Evolutionary conservation across 202 grass and related monocot species (phyloP).

Genomic region (Eragrostis tef): DNA sequence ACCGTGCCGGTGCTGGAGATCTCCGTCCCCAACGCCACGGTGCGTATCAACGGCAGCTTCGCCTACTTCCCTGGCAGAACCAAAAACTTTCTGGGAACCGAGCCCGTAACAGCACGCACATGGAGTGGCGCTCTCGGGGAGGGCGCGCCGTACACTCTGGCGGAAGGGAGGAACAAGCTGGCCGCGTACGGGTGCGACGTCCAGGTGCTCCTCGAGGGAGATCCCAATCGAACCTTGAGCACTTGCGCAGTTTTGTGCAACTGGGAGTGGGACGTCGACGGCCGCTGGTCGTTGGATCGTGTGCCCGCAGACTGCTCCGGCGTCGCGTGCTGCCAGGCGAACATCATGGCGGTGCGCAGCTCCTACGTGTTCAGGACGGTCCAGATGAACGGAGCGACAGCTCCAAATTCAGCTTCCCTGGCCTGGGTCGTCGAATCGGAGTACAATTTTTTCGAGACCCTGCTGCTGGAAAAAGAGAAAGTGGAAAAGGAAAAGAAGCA

Average conservation of each 20-base stretch:
- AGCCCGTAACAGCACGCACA: not conserved
- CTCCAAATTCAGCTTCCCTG: fast-evolving
- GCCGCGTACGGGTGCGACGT: not conserved
- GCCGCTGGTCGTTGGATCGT: not conserved
- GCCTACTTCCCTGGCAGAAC: too few relatives aligned
- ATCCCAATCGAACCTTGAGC: not conserved
- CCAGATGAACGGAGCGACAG: not conserved
- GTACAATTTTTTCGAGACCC: too few relatives aligned
- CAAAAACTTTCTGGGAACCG: too few relatives aligned
- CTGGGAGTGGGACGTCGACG: too few relatives aligned
- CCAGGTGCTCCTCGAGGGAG: not conserved
- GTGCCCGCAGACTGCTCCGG: not conserved
- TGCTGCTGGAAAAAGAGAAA: too few relatives aligned
- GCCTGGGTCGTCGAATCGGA: not conserved
- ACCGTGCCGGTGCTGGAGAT: conserved; percentile 17
- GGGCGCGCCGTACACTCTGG: not conserved
- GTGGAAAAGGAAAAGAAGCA: too few relatives aligned
- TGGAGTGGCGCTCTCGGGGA: not conserved
- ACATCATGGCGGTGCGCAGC: not conserved
- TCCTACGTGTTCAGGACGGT: not conserved
- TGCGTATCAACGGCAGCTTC: not conserved
- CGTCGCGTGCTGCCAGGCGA: not conserved
- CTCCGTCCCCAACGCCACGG: not conserved
- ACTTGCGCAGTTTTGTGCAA: not conserved
- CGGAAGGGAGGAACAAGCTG: not conserved